phyloP scores from a whole-genome alignment of 176 grass and related monocot genomes.

The Thinopyrum elongatum region DNA sequence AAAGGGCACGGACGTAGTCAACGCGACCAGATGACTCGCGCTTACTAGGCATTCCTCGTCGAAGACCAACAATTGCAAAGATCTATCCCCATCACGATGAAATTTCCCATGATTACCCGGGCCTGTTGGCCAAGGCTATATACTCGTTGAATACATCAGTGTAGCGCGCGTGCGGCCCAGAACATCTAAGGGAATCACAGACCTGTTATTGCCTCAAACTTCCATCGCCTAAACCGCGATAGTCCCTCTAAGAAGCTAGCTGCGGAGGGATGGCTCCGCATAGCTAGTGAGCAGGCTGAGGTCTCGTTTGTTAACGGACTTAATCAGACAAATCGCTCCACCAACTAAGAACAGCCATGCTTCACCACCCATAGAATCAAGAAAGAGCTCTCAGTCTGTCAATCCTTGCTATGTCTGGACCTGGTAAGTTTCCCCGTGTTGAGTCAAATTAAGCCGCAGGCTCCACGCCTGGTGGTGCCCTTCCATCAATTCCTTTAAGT shows the following conservation, averaged over 20 bases:
- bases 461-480: conserved; percentile 35
- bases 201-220: conserved; percentile 83
- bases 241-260: conserved; percentile 88
- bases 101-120: conserved; percentile 75
- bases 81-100: conserved; percentile 91
- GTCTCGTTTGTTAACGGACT: conserved; percentile 64
- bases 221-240: conserved; percentile 56
- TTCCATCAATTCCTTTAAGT: conserved; percentile 29
- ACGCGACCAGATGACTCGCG: conserved; percentile 21
- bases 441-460: conserved; percentile 40
- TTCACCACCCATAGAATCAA: too few relatives aligned
- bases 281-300: conserved; percentile 35
- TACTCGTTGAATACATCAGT: conserved; percentile 80
- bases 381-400: too few relatives aligned
- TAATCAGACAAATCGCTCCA: conserved; percentile 73
- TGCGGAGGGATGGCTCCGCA: conserved; percentile 61
- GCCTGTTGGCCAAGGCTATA: conserved; percentile 67
- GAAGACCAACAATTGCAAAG: conserved; percentile 93
- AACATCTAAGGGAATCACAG: conserved; percentile 80
- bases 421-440: conserved; percentile 53
- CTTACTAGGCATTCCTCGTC: conserved; percentile 87
- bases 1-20: too few relatives aligned
- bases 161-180: conserved; percentile 57
- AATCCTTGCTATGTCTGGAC: conserved; percentile 67
- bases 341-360: too few relatives aligned